phyloP scores from a whole-genome alignment of 345 rosid genomes.

The Citropsis articulata region DNA sequence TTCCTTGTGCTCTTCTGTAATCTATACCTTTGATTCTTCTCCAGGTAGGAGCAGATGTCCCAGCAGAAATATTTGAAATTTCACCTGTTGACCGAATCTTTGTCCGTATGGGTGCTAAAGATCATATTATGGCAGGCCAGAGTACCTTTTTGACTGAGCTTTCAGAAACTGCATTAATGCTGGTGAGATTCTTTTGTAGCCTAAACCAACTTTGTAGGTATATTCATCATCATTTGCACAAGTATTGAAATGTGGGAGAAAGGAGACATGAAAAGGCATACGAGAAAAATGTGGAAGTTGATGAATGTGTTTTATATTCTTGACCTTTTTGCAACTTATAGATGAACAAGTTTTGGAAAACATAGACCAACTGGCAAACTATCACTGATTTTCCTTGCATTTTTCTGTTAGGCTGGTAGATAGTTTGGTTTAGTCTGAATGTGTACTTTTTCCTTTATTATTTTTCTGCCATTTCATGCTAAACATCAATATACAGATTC shows the following conservation, averaged over 20 bases:
- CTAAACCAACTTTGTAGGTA: background rate
- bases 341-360: background rate
- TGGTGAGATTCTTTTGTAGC: constrained; percentile 48
- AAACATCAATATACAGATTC: background rate
- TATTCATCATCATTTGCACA: background rate
- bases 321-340: background rate
- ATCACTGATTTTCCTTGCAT: background rate
- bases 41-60: constrained; percentile 93
- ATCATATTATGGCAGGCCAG: constrained; percentile 91
- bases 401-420: background rate
- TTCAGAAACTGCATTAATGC: constrained; percentile 93
- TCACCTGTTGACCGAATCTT: constrained; percentile 83
- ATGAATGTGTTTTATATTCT: background rate
- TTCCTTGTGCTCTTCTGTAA: background rate
- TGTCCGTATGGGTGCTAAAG: constrained; percentile 98
- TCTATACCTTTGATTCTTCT: constrained; percentile 16
- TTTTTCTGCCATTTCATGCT: background rate
- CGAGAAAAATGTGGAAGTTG: background rate
- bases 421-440: constrained; percentile 1
- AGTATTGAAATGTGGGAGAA: background rate
- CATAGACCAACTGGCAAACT: background rate
- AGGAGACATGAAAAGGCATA: background rate
- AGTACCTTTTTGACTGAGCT: constrained; percentile 96
- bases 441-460: background rate
- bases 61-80: constrained; percentile 82